A percentile compares a stretch with the other conserved stretches of the same genome.
phyloP scores from a whole-genome alignment of 805 yeast species.

The Ogataea sp. region DNA sequence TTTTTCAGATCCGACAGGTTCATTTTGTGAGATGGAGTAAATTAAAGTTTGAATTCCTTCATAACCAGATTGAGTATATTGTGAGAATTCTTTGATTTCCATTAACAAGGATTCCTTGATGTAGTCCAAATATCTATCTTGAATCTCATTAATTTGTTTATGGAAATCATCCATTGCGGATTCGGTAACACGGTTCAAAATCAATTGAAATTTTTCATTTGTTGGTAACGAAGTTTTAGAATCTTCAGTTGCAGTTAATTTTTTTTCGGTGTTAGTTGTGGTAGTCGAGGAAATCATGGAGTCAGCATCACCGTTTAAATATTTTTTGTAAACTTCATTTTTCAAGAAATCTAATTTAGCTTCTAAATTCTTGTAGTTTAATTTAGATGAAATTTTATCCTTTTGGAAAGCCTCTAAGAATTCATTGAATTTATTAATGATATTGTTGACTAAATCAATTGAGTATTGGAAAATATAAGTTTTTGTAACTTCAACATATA shows the following conservation, averaged over 20 bases:
- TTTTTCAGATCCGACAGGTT: slow-evolving; percentile 3
- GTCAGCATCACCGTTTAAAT: background rate
- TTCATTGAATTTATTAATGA: slow-evolving; percentile 6
- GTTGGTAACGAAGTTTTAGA: slow-evolving; percentile 9
- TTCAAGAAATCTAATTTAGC: slow-evolving; percentile 23
- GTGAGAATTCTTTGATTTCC: slow-evolving; percentile 25
- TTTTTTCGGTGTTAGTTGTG: background rate
- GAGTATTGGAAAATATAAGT: slow-evolving; percentile 4
- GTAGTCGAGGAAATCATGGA: no score
- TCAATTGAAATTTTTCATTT: slow-evolving; percentile 17
- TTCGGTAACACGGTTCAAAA: slow-evolving; percentile 29
- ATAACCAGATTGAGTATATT: slow-evolving; percentile 17
- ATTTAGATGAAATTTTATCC: slow-evolving; percentile 14
- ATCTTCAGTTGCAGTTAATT: background rate
- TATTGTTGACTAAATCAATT: slow-evolving; percentile 3
- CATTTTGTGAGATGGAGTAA: slow-evolving; percentile 13
- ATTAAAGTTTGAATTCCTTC: slow-evolving; percentile 19
- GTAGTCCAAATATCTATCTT: slow-evolving; percentile 16
- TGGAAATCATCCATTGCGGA: slow-evolving; percentile 32
- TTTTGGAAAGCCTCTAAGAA: slow-evolving; percentile 9
- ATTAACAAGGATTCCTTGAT: slow-evolving; percentile 25
- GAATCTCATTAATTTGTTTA: slow-evolving; percentile 24
- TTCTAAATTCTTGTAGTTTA: slow-evolving; percentile 20
- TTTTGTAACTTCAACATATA: background rate
- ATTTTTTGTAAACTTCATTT: slow-evolving; percentile 21